Base-by-base conservation (phyloP, 805 yeast species). In the Saccharomycopsis javanensis region DNA sequence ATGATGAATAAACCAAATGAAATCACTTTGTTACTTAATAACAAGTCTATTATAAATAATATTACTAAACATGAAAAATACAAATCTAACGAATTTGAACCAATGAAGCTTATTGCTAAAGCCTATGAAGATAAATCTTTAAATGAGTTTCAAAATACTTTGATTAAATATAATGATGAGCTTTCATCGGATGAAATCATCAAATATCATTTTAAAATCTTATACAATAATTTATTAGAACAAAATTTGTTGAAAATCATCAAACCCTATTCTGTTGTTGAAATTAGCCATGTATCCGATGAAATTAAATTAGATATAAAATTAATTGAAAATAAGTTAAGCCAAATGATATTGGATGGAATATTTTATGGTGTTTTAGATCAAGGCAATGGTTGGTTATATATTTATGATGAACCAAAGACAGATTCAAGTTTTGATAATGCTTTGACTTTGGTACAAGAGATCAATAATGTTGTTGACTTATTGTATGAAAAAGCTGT, bases 371-470 rank as follows among this genome's bases (percentile, higher is more conserved):
- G 99, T 52, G 98, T 94, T 37, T 77, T 94, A 64, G 99, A 94
- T 71, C 99, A 94, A 75, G 98, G 98, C 51, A 91, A 91, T 69
- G 99, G 99, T 7, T 94, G 97, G 96, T 78, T 94, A 65, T 84
- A 89, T 63, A 81, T 94, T 58, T 94, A 88, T 67, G 96, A 89
- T 59, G 87, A 90, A 68, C 96, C 96, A 46, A 82, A 81, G 66
- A 82, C 83, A 61, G 98, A 94, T 70, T 87, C 87, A 42, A 84
- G 95, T 54, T 94, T 92, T 67, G 94, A 86, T 62, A 83, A 92
- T 56, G 86, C 95, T 50, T 79, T 92, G 64, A 94, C 88, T 58
- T 81, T 96, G 63, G 82, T 95, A 53, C 87, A 86, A 68, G 86
- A 88, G 68, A 83, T 94, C 82, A 85, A 94, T 28, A 79, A 74